Conservation (phyloP, 1,284 basidiomycete species). For the Tilletia indica region DNA sequence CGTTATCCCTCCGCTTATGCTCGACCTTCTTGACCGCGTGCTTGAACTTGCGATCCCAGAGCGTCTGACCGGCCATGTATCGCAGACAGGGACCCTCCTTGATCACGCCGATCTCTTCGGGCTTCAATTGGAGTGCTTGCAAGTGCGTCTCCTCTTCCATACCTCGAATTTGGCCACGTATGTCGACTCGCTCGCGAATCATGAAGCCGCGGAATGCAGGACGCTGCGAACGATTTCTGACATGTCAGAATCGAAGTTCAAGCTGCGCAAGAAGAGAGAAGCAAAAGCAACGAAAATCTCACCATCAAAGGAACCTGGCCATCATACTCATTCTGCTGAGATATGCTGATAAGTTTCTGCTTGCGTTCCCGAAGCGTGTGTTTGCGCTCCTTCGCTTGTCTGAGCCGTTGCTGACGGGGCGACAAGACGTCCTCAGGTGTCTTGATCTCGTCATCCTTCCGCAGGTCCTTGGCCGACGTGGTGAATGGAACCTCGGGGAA, state of each 20-base stretch:
- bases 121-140: constrained; percentile 65
- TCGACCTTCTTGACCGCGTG: constrained; percentile 24
- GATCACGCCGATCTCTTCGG: constrained; percentile 63
- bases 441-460: background rate
- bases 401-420: constrained; percentile 2
- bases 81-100: constrained; percentile 58
- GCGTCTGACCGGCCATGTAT: constrained; percentile 38
- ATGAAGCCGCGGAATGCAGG: constrained; percentile 59
- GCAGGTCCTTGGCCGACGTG: constrained; percentile 1
- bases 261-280: background rate
- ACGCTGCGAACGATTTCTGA: constrained; percentile 27
- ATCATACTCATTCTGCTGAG: constrained; percentile 8
- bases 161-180: constrained; percentile 71
- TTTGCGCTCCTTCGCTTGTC: constrained; percentile 11
- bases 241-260: background rate
- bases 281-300: background rate
- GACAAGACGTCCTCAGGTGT: background rate
- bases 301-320: constrained; percentile 11
- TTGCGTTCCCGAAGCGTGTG: constrained; percentile 16
- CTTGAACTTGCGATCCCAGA: constrained; percentile 40
- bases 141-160: constrained; percentile 73
- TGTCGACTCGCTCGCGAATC: constrained; percentile 84
- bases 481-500: constrained; percentile 7
- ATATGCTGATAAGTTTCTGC: background rate
- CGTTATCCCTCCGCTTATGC: constrained; percentile 25